Conservation (phyloP, 1,139 yeast genomes). For the Hansenula sp. region DNA sequence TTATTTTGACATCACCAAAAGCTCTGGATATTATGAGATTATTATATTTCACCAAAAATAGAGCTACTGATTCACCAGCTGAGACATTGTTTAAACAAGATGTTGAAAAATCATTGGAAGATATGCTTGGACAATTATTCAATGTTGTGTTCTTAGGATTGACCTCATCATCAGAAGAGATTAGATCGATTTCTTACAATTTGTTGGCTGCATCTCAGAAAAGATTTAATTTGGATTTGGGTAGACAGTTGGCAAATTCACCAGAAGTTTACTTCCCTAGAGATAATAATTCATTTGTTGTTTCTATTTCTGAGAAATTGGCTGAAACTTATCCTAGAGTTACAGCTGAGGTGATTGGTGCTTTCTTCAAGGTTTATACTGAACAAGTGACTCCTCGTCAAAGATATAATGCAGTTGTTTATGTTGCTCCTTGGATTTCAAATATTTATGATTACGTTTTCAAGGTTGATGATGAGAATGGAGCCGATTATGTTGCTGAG, state of each 20-base stretch:
- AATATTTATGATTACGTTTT: constrained; percentile 60
- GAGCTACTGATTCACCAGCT: constrained; percentile 17
- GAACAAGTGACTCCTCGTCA: constrained; percentile 29
- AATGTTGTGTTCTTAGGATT: constrained; percentile 68
- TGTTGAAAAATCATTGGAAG: constrained; percentile 20
- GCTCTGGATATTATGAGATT: constrained; percentile 66
- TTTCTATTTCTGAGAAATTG: constrained; percentile 53
- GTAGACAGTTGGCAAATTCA: constrained; percentile 52
- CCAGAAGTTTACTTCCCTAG: constrained; percentile 70
- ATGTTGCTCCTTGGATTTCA: constrained; percentile 72
- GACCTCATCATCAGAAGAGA: constrained; percentile 51
- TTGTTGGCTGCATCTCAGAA: constrained; percentile 61
- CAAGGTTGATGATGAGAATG: constrained; percentile 46
- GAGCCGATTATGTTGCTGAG: constrained; percentile 57
- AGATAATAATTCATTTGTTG: constrained; percentile 62
- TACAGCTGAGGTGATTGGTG: constrained; percentile 57
- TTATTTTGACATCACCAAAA: constrained; percentile 56
- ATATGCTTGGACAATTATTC: constrained; percentile 51
- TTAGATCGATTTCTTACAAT: constrained; percentile 60
- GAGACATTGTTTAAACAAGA: constrained; percentile 12
- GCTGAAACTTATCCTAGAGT: constrained; percentile 55
- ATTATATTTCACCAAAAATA: constrained; percentile 52
- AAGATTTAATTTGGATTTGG: constrained; percentile 58
- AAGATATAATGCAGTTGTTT: constrained; percentile 26
- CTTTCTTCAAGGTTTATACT: constrained; percentile 55